These are phyloP conservation scores for Lyophyllum atratum DNA, from an alignment of 768 basidiomycete species.

Conservation along the genomic window DNA sequence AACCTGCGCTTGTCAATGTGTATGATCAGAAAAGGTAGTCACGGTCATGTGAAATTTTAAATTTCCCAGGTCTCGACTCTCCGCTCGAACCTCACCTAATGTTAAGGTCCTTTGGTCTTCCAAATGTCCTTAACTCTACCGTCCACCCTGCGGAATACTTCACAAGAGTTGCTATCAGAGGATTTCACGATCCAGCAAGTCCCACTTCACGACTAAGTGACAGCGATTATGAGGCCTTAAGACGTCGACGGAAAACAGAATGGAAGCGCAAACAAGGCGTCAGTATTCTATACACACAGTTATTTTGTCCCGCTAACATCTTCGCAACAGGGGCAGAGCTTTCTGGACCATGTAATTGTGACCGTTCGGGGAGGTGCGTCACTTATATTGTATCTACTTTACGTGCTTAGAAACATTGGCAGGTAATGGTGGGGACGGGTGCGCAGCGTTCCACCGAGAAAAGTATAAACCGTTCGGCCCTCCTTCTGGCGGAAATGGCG, in stretches of 20 bases:
- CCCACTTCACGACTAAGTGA: constrained; percentile 12
- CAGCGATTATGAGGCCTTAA: constrained; percentile 39
- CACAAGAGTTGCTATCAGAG: not conserved
- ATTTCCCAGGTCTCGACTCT: not conserved
- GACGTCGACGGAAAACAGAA: constrained; percentile 61
- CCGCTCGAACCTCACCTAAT: constrained; percentile 1
- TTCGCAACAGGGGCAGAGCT: constrained; percentile 64
- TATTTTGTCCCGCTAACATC: constrained; percentile 9
- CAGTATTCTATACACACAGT: constrained; percentile 21
- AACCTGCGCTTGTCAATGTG: too few relatives aligned
- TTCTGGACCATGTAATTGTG: constrained; percentile 82
- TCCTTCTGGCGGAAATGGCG: constrained; percentile 93
- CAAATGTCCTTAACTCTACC: constrained; percentile 6
- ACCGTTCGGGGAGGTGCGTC: constrained; percentile 71
- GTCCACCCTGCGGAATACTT: not conserved
- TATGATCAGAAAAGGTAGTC: not conserved
- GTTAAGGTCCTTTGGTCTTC: constrained; percentile 10
- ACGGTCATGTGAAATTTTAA: not conserved
- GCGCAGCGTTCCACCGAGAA: constrained; percentile 92
- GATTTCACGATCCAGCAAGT: not conserved
- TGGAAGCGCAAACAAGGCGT: constrained; percentile 78
- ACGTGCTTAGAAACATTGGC: constrained; percentile 6
- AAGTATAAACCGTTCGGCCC: constrained; percentile 83
- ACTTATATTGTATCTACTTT: not conserved
- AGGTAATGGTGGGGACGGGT: constrained; percentile 91